Evolutionary conservation across 2,329 filamentous ascomycete genomes (phyloP).

Genomic region (Cladosporium cucumerinum): DNA sequence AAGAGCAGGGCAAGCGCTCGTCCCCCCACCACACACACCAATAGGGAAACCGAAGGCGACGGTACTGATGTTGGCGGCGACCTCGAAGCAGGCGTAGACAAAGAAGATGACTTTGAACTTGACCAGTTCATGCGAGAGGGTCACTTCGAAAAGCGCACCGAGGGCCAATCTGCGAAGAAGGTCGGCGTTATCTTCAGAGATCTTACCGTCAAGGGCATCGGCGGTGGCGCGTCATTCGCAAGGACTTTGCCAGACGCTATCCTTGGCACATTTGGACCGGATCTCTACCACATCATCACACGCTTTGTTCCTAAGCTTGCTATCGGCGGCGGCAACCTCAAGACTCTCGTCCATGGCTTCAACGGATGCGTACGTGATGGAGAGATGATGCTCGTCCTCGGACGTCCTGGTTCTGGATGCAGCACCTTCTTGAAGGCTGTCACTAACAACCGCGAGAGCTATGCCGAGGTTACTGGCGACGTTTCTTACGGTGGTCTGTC

Average conservation of each 20-base stretch:
- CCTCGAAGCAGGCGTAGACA: constrained; percentile 47
- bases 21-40: constrained; percentile 28
- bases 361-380: constrained; percentile 60
- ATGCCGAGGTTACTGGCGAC: constrained; percentile 64
- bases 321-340: constrained; percentile 48
- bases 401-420: constrained; percentile 70
- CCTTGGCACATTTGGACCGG: constrained; percentile 74
- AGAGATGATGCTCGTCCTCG: constrained; percentile 71
- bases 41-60: constrained; percentile 16
- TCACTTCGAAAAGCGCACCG: constrained; percentile 69
- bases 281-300: constrained; percentile 64
- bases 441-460: constrained; percentile 65
- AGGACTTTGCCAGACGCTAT: constrained; percentile 71
- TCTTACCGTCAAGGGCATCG: constrained; percentile 69
- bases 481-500: constrained; percentile 70
- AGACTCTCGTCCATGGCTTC: constrained; percentile 63
- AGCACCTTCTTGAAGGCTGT: constrained; percentile 74
- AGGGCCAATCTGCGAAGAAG: constrained; percentile 68
- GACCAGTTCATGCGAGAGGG: constrained; percentile 69
- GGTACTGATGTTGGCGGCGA: constrained; percentile 28
- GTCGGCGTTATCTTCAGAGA: constrained; percentile 75
- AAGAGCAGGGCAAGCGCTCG: constrained; percentile 22
- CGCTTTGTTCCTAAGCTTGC: constrained; percentile 52
- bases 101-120: constrained; percentile 62
- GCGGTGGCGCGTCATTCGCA: constrained; percentile 64